Conservation (phyloP, 1,284 basidiomycete species). For the Coniferiporia sulphurascens region DNA sequence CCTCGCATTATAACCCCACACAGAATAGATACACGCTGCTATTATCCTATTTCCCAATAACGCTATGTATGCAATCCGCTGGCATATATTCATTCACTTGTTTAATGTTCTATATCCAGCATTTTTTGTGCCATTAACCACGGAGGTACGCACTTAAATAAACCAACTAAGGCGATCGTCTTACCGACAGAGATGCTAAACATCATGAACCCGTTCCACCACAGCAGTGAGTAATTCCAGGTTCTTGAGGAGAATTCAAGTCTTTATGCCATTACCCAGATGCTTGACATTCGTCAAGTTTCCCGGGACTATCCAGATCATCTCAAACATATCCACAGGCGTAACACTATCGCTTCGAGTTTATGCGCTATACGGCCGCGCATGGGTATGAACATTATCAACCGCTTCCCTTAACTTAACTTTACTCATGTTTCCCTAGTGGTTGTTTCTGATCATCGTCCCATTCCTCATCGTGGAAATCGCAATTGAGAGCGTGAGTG, state of each 20-base stretch:
- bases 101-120: neutral
- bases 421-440: neutral
- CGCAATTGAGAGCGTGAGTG: neutral
- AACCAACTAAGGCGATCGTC: neutral
- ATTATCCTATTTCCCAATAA: neutral
- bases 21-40: slow-evolving; percentile 6
- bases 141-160: neutral
- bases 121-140: slow-evolving; percentile 4
- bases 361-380: slow-evolving; percentile 2
- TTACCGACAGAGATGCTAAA: neutral
- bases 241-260: neutral
- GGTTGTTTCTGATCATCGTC: neutral
- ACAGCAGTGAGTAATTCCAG: neutral
- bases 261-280: neutral
- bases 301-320: slow-evolving; percentile 10
- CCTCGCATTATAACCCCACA: neutral
- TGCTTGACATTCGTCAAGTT: slow-evolving; percentile 9
- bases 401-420: neutral
- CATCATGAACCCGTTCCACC: neutral
- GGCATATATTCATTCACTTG: neutral
- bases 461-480: slow-evolving; percentile 2
- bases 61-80: neutral
- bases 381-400: neutral
- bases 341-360: slow-evolving; percentile 2
- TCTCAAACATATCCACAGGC: slow-evolving; percentile 7